These are phyloP conservation scores for Pseudocercospora crystallina DNA, from an alignment of 2,329 filamentous ascomycete genomes.

Conservation along the genomic window DNA sequence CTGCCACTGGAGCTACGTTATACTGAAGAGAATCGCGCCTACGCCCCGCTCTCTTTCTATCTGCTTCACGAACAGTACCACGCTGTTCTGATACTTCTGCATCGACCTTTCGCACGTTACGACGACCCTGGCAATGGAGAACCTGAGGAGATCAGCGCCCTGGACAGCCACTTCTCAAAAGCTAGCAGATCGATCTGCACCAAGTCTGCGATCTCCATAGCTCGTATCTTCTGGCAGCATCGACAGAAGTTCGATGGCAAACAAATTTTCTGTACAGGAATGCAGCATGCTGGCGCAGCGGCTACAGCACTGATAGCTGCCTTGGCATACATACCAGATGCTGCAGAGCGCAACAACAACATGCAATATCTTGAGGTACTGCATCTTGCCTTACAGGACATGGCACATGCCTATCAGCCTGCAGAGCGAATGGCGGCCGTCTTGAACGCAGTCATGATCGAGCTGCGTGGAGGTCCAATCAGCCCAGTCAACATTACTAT, in stretches of 20 bases:
- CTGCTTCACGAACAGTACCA: constrained; percentile 30
- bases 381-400: constrained; percentile 26
- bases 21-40: constrained; percentile 25
- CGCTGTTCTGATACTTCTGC: constrained; percentile 26
- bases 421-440: constrained; percentile 28
- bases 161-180: constrained; percentile 27
- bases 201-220: constrained; percentile 26
- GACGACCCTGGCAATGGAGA: constrained; percentile 19
- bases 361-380: constrained; percentile 29
- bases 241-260: constrained; percentile 28
- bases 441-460: constrained; percentile 26
- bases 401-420: constrained; percentile 26
- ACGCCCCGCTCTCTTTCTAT: constrained; percentile 27
- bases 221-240: constrained; percentile 29
- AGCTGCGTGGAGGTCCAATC: constrained; percentile 26
- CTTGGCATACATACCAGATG: constrained; percentile 26
- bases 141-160: constrained; percentile 21
- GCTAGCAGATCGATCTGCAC: constrained; percentile 29
- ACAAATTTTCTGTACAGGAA: constrained; percentile 26
- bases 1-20: constrained; percentile 27
- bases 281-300: constrained; percentile 29
- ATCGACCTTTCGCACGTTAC: constrained; percentile 29
- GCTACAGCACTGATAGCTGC: constrained; percentile 29
- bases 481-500: constrained; percentile 18
- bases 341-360: constrained; percentile 25